phyloP scores from a whole-genome alignment of 768 basidiomycete species.

The Trametes maxima region DNA sequence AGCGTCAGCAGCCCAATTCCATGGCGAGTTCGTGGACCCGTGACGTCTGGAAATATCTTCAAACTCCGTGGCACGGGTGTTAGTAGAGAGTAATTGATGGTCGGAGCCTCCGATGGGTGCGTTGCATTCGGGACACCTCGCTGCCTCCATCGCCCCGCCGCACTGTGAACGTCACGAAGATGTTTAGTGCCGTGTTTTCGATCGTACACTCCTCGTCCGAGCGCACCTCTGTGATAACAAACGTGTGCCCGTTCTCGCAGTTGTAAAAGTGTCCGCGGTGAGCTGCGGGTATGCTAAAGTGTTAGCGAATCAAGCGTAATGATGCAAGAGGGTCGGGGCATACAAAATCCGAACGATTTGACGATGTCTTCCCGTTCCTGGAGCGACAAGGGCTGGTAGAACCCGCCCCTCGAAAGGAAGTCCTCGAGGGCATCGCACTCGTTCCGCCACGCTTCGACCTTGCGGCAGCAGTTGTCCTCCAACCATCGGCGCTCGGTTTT shows the following conservation, averaged over 20 bases:
- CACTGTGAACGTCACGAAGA: slow-evolving; percentile 41
- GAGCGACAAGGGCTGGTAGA: slow-evolving; percentile 29
- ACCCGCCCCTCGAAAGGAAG: slow-evolving; percentile 21
- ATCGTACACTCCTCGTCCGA: background rate
- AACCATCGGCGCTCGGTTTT: slow-evolving; percentile 31
- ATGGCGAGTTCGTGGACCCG: slow-evolving; percentile 36
- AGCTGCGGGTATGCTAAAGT: slow-evolving; percentile 13
- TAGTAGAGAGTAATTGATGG: slow-evolving; percentile 46
- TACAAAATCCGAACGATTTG: slow-evolving; percentile 32
- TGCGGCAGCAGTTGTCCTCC: slow-evolving; percentile 27
- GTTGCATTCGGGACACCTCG: slow-evolving; percentile 60
- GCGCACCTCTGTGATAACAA: slow-evolving; percentile 57
- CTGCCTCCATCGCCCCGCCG: slow-evolving; percentile 53
- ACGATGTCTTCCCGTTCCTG: slow-evolving; percentile 32
- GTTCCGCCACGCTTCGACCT: slow-evolving; percentile 24
- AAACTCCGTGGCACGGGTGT: slow-evolving; percentile 49
- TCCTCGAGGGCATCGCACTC: slow-evolving; percentile 27
- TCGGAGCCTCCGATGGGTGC: slow-evolving; percentile 51
- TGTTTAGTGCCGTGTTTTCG: background rate
- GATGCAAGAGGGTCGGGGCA: slow-evolving; percentile 2
- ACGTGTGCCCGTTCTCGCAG: slow-evolving; percentile 59
- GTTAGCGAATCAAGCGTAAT: background rate
- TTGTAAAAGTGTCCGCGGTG: slow-evolving; percentile 38
- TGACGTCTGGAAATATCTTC: slow-evolving; percentile 42
- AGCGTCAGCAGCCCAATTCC: slow-evolving; percentile 30